Evolutionary conservation across 805 yeast genomes (phyloP), one percentile per base, ranked within the genome.

Genomic region (Saturnispora diversa): DNA sequence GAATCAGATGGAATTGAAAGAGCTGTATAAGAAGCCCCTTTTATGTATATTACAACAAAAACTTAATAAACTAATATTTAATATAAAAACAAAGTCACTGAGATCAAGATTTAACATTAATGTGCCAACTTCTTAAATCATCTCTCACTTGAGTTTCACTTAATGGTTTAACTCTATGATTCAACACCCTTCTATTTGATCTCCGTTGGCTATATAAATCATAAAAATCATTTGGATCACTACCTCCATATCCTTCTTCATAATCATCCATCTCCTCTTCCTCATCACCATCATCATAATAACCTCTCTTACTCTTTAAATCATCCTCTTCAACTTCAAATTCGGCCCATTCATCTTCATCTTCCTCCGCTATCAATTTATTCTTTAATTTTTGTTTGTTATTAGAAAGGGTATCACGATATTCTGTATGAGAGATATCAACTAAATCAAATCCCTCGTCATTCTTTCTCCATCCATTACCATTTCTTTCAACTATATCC

Each of bases 401-500:
- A 28, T 23, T 31, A 26, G n/a, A 21, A 8, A 17, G 6, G 27
- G 31, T 41, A 13, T 47, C 49, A 20, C 41, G 40, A 16, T 40
- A 42, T n/a, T 54, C 56, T 27, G 46, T 41, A 20, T 47, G 52
- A 11, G 57, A 28, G 11, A 66, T 48, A 43, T 69, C 75, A 17
- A 69, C 57, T 40, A 63, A 52, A 23, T 62, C 58, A 6, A 58
- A 47, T 1, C 75, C 74, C 40, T 67, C 70, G 31, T 66, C 70
- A 41, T 69, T 67, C 39, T 60, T 62, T 22, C 70, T 74, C 80
- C 80, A 79, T 2, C 86, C 92, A 38, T 74, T 72, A 1, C 84
- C 83, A 23, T 84, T 82, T 31, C 48, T 44, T 22, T 72, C 69
- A 43, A 84, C 71, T 2, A 88, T 81, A 57, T 85, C 94, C 24